phyloP scores from a whole-genome alignment of 1,284 basidiomycete genomes.

The Malassezia obtusa region DNA sequence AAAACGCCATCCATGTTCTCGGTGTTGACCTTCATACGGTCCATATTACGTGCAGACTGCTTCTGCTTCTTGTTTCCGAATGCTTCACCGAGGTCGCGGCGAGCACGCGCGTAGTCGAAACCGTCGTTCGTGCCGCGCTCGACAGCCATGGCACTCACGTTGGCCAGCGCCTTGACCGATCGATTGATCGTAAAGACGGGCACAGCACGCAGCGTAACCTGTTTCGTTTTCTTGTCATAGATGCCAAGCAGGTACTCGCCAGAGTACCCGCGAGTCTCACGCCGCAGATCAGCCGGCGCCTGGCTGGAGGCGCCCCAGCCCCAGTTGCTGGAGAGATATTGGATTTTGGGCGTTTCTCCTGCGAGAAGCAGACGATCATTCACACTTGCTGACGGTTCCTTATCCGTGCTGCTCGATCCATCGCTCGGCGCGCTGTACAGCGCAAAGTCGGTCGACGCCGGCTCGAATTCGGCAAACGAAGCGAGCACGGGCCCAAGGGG shows the following conservation, averaged over 20 bases:
- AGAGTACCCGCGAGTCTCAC: conserved; percentile 33
- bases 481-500: conserved; percentile 8
- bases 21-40: conserved; percentile 46
- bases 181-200: conserved; percentile 38
- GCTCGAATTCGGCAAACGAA: conserved; percentile 13
- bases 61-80: conserved; percentile 47
- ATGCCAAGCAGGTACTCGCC: conserved; percentile 44
- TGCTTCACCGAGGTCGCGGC: conserved; percentile 39
- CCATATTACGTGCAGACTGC: conserved; percentile 35
- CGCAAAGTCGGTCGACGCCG: conserved; percentile 4
- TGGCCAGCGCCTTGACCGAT: conserved; percentile 32
- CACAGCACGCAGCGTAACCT: conserved; percentile 35
- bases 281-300: conserved; percentile 23
- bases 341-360: conserved; percentile 34
- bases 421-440: conserved; percentile 11
- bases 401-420: not conserved
- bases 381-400: not conserved
- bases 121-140: conserved; percentile 22
- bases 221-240: conserved; percentile 33
- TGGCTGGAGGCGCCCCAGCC: conserved; percentile 13
- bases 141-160: conserved; percentile 25
- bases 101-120: conserved; percentile 25
- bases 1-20: conserved; percentile 39
- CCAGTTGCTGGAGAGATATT: conserved; percentile 34
- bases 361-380: conserved; percentile 31